phyloP scores from a whole-genome alignment of 1,284 basidiomycete species.

The Calocybe gambosa region DNA sequence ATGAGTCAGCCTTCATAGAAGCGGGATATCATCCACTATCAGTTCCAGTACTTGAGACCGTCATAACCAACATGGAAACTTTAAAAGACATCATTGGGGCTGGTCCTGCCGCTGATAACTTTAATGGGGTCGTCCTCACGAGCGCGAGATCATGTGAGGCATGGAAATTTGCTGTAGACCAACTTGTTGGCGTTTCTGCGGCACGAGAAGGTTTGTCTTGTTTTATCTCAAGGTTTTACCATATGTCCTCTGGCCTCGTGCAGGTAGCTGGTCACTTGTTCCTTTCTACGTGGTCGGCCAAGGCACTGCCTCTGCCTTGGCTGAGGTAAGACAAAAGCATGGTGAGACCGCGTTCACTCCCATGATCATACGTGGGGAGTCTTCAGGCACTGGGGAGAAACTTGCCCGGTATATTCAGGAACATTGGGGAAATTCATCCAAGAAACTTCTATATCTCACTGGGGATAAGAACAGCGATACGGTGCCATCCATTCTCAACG shows the following conservation, averaged over 20 bases:
- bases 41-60: conserved; percentile 63
- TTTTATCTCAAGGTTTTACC: neutral
- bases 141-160: conserved; percentile 68
- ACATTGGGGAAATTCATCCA: conserved; percentile 26
- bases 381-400: conserved; percentile 58
- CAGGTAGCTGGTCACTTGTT: conserved; percentile 37
- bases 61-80: conserved; percentile 39
- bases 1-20: conserved; percentile 38
- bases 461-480: conserved; percentile 80
- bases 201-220: conserved; percentile 12
- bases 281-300: conserved; percentile 76
- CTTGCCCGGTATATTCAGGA: conserved; percentile 60
- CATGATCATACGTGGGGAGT: conserved; percentile 44
- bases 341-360: conserved; percentile 28
- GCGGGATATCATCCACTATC: conserved; percentile 47
- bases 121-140: conserved; percentile 64
- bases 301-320: conserved; percentile 47
- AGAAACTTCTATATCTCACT: conserved; percentile 59
- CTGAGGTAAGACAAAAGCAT: conserved; percentile 29
- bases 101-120: conserved; percentile 29
- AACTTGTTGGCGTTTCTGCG: conserved; percentile 7
- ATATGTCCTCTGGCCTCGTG: neutral
- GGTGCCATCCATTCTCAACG: conserved; percentile 44
- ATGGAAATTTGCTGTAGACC: conserved; percentile 41
- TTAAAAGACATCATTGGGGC: conserved; percentile 37